phyloP scores from a whole-genome alignment of 2,329 filamentous ascomycete genomes.

The Scedosporium aurantiacum region DNA sequence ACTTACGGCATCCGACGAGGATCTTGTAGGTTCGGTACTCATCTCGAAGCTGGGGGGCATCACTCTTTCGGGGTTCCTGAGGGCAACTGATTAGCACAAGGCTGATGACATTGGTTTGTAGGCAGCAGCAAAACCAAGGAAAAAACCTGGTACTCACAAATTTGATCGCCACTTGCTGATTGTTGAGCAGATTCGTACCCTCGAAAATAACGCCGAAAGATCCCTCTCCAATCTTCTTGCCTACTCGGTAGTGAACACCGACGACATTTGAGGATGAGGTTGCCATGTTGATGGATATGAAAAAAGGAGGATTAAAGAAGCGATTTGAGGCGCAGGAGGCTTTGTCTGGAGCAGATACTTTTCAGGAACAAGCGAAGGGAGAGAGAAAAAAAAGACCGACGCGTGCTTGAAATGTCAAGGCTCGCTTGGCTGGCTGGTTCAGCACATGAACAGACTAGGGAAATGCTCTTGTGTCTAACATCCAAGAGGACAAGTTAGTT shows the following conservation, averaged over 20 bases:
- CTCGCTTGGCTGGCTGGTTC: not conserved
- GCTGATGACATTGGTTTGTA: not conserved
- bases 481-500: not conserved
- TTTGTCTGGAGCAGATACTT: too few relatives aligned
- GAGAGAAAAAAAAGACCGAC: not conserved
- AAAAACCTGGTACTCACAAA: constrained; percentile 55
- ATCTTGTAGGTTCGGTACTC: constrained; percentile 99
- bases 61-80: constrained; percentile 97
- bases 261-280: constrained; percentile 94
- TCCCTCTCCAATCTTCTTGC: constrained; percentile 98
- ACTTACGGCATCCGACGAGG: constrained; percentile 95
- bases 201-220: constrained; percentile 99
- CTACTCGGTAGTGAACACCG: constrained; percentile 95
- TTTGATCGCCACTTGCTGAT: constrained; percentile 98
- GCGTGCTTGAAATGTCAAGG: not conserved
- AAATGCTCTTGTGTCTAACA: not conserved
- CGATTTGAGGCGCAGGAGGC: not conserved
- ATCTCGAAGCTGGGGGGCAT: constrained; percentile 93
- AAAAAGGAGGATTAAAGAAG: not conserved
- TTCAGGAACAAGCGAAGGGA: not conserved
- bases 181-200: constrained; percentile 96
- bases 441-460: not conserved
- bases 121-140: not conserved
- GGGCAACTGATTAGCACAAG: not conserved
- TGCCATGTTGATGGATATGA: constrained; percentile 46